Percentiles rank a stretch among this genome's conserved stretches.
Evolutionary conservation across 2,329 filamentous ascomycete genomes (phyloP).

Genomic region (Blumeriella jaapii): DNA sequence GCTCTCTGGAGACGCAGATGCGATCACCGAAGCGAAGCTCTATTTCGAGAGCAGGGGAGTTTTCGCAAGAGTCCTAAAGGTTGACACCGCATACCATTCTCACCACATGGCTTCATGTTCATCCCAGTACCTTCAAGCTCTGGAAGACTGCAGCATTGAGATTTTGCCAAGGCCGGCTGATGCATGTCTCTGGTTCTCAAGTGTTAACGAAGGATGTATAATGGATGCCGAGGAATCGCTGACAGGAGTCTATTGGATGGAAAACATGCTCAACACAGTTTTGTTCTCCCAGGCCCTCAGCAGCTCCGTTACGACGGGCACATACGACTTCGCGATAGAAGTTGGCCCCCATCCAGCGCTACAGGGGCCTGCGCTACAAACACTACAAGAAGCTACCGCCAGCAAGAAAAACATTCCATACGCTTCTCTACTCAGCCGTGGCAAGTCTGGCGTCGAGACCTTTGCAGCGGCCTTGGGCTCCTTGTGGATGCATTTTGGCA

Average conservation of each 20-base stretch:
- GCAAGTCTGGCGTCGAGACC: constrained; percentile 9
- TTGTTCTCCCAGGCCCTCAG: constrained; percentile 31
- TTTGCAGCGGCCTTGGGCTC: constrained; percentile 16
- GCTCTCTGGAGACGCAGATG: constrained; percentile 21
- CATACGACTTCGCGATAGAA: constrained; percentile 18
- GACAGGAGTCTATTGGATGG: constrained; percentile 15
- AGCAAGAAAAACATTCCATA: constrained; percentile 8
- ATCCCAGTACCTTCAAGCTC: constrained; percentile 10
- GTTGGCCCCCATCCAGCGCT: constrained; percentile 29
- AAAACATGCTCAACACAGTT: constrained; percentile 33
- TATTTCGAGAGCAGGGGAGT: constrained; percentile 7
- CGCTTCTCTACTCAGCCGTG: constrained; percentile 4
- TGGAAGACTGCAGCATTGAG: constrained; percentile 9
- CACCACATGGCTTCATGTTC: constrained; percentile 17
- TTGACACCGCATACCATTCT: constrained; percentile 24
- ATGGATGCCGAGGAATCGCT: not conserved
- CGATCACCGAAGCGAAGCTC: constrained; percentile 7
- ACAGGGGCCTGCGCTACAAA: constrained; percentile 21
- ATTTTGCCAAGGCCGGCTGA: constrained; percentile 21
- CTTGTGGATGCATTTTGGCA: constrained; percentile 17
- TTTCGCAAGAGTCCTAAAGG: constrained; percentile 14
- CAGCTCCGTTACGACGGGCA: constrained; percentile 1
- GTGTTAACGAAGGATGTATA: constrained; percentile 3
- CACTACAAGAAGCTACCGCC: constrained; percentile 2
- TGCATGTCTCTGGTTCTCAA: constrained; percentile 26